Percentiles rank a stretch among this genome's conserved stretches.
These are phyloP conservation scores for Russula abietina DNA, from an alignment of 768 basidiomycete species.

Conservation along the genomic window DNA sequence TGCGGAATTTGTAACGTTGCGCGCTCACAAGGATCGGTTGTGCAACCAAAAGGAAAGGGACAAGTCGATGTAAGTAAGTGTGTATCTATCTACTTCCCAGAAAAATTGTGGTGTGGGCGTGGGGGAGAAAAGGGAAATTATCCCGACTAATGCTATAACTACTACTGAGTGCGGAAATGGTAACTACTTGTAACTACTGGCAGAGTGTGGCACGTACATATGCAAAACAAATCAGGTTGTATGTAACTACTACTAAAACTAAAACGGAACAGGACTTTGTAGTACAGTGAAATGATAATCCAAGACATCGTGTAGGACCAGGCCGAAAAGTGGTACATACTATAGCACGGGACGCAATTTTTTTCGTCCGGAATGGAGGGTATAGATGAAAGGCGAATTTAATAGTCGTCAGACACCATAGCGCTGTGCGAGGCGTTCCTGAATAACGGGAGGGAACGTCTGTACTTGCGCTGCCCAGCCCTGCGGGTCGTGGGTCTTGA, in stretches of 20 bases:
- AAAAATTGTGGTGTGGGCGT: conserved; percentile 15
- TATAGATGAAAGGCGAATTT: conserved; percentile 6
- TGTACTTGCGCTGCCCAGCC: conserved; percentile 83
- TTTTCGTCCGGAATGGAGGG: conserved; percentile 8
- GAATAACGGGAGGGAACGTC: conserved; percentile 82
- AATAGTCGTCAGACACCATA: conserved; percentile 64
- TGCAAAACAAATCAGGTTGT: conserved; percentile 21
- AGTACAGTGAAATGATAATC: conserved; percentile 21
- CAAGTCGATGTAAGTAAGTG: conserved; percentile 17
- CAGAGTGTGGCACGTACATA: conserved; percentile 22
- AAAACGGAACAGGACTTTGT: conserved; percentile 20
- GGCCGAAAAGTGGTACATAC: conserved; percentile 12
- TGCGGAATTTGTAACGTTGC: conserved; percentile 10
- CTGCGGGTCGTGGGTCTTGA: conserved; percentile 80
- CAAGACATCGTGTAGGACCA: conserved; percentile 20
- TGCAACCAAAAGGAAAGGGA: background rate
- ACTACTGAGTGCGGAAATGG: conserved; percentile 21
- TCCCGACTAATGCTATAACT: conserved; percentile 21
- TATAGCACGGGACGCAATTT: conserved; percentile 6
- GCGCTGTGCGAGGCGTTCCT: conserved; percentile 76
- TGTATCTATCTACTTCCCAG: conserved; percentile 23
- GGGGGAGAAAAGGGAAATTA: background rate
- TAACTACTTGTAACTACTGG: conserved; percentile 27
- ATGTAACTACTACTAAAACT: conserved; percentile 25
- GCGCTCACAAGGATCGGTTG: conserved; percentile 5